These are phyloP conservation scores for Coemansia sp. DNA, from an alignment of 192 early-diverging fungal species.

Conservation along the genomic window DNA sequence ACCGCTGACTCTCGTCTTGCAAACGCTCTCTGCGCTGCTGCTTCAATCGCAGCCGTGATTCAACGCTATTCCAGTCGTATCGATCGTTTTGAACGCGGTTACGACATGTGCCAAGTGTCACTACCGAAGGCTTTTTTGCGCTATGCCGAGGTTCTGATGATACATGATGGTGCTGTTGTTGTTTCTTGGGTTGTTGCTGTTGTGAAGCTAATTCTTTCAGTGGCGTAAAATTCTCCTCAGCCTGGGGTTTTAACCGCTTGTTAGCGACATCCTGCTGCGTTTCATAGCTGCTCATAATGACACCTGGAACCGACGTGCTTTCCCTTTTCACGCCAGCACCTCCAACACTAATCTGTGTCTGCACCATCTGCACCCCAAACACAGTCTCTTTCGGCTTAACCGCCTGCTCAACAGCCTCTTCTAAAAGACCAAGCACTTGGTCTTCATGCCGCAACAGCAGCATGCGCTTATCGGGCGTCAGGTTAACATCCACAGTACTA, in stretches of 20 bases:
- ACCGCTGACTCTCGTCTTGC: constrained; percentile 14
- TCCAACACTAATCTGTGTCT: constrained; percentile 9
- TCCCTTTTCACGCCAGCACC: not conserved
- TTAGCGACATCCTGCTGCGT: constrained; percentile 4
- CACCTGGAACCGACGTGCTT: constrained; percentile 20
- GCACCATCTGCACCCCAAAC: constrained; percentile 18
- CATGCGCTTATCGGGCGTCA: constrained; percentile 93
- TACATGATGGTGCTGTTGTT: not conserved
- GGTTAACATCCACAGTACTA: constrained; percentile 78
- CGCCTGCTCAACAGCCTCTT: constrained; percentile 11
- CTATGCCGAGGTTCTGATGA: not conserved
- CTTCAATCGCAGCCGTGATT: constrained; percentile 15
- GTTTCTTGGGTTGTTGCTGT: constrained; percentile 1
- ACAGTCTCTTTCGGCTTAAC: constrained; percentile 20
- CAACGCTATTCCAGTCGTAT: constrained; percentile 16
- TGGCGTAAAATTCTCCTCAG: not conserved
- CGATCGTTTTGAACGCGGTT: constrained; percentile 31
- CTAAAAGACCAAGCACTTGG: constrained; percentile 13
- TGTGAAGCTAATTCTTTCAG: not conserved
- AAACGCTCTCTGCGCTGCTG: constrained; percentile 7
- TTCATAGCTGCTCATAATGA: constrained; percentile 18
- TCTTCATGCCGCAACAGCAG: constrained; percentile 80
- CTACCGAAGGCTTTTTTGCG: constrained; percentile 15
- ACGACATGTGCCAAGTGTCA: constrained; percentile 31
- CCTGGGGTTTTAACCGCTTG: not conserved